phyloP scores from a whole-genome alignment of 1,139 yeast genomes.

The Candida sojae region DNA sequence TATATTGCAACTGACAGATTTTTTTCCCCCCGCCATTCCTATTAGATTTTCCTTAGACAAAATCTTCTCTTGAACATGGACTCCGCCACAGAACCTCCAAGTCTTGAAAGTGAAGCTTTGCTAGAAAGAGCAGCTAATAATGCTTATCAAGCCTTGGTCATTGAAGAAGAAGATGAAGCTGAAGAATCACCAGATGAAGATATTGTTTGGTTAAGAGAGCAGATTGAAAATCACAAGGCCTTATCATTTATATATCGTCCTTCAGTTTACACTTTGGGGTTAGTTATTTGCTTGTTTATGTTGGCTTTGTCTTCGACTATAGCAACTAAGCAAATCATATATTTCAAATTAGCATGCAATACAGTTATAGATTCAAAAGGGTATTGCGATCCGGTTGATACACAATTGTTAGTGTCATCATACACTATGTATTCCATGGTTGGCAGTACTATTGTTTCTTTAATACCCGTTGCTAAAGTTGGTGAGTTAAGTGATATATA shows the following conservation, averaged over 20 bases:
- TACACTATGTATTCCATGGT: constrained; percentile 26
- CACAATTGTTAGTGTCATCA: constrained; percentile 36
- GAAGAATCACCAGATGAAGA: constrained; percentile 33
- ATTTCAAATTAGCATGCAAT: constrained; percentile 38
- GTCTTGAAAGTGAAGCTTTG: constrained; percentile 5
- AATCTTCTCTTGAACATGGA: neutral
- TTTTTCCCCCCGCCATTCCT: neutral
- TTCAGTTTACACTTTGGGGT: constrained; percentile 30
- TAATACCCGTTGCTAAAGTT: constrained; percentile 44
- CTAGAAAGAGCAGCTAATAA: constrained; percentile 28
- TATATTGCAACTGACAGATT: too few relatives aligned
- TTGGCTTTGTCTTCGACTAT: constrained; percentile 28
- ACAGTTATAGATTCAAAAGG: constrained; percentile 17
- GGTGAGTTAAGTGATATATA: constrained; percentile 59
- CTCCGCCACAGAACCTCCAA: constrained; percentile 1
- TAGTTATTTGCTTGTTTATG: constrained; percentile 25
- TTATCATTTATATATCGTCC: constrained; percentile 39
- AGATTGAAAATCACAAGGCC: constrained; percentile 29
- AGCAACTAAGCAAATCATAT: constrained; percentile 26
- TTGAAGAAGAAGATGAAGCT: constrained; percentile 18
- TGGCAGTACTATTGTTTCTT: constrained; percentile 24
- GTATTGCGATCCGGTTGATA: constrained; percentile 32
- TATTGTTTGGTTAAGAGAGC: constrained; percentile 38
- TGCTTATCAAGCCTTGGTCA: constrained; percentile 31
- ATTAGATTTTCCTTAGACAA: neutral